phyloP scores from a whole-genome alignment of 192 early-diverging fungal genomes.

The Gorgonomyces haynaldii region DNA sequence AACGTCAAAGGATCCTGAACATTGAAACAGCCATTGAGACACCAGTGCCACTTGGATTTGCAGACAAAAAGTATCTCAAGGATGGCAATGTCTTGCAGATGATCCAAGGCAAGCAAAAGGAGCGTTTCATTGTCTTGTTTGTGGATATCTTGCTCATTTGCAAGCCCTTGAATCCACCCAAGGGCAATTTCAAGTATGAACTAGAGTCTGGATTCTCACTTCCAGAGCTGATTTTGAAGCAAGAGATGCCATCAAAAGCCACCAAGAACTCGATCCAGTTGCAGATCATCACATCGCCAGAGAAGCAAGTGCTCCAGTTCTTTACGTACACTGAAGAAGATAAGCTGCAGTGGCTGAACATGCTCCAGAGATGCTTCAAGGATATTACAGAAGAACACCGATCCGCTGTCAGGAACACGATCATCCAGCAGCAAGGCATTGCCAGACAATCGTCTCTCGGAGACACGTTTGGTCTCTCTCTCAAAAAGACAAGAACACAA shows the following conservation, averaged over 20 bases:
- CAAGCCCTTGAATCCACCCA: conserved; percentile 15
- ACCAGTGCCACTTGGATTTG: conserved; percentile 12
- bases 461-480: background rate
- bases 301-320: conserved; percentile 9
- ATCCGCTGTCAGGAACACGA: conserved; percentile 2
- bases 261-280: conserved; percentile 1
- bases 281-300: conserved; percentile 4
- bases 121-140: conserved; percentile 36
- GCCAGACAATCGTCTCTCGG: too few species aligned
- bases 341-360: background rate
- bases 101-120: conserved; percentile 26
- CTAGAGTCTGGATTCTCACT: conserved; percentile 24
- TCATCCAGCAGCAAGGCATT: background rate
- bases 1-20: conserved; percentile 26
- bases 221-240: conserved; percentile 12
- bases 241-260: conserved; percentile 4
- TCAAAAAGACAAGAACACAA: conserved; percentile 2
- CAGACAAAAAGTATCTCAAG: conserved; percentile 31
- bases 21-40: conserved; percentile 34
- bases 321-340: conserved; percentile 4
- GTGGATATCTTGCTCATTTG: conserved; percentile 35
- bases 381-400: conserved; percentile 10
- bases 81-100: conserved; percentile 27
- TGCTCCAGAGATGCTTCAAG: conserved; percentile 3
- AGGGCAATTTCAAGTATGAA: conserved; percentile 12